These are phyloP conservation scores for Dalbergia cochinchinensis DNA, from an alignment of 306 rosid genomes.

Conservation along the genomic window DNA sequence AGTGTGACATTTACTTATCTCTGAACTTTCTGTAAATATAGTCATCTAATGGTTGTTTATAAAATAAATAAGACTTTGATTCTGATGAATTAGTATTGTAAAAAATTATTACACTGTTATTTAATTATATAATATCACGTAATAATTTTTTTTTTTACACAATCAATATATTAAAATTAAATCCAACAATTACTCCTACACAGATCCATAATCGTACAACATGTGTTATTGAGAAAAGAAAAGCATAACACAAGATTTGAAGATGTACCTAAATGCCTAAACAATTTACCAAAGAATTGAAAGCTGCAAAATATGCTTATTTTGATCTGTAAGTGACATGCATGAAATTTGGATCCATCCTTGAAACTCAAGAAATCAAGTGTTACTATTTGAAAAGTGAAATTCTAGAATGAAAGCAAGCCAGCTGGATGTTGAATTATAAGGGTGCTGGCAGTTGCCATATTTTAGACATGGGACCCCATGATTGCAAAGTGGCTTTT, in stretches of 20 bases:
- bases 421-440: slow-evolving; percentile 60
- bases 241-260: background rate
- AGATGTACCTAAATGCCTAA: slow-evolving; percentile 35
- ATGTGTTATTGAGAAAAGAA: slow-evolving; percentile 2
- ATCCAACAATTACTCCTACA: too few relatives aligned
- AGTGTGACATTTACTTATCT: slow-evolving; percentile 21
- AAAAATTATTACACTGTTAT: too few relatives aligned
- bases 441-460: slow-evolving; percentile 45
- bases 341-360: slow-evolving; percentile 39
- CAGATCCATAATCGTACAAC: background rate
- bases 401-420: slow-evolving; percentile 49
- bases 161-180: too few relatives aligned
- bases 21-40: background rate
- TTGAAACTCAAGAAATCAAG: slow-evolving; percentile 50
- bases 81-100: too few relatives aligned
- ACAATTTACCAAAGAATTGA: slow-evolving; percentile 13
- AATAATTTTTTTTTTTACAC: too few relatives aligned
- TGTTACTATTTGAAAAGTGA: slow-evolving; percentile 41
- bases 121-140: too few relatives aligned
- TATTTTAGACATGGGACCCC: slow-evolving; percentile 45
- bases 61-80: background rate
- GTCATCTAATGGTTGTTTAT: slow-evolving; percentile 13
- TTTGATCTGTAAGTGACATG: slow-evolving; percentile 34
- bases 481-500: slow-evolving; percentile 50
- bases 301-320: slow-evolving; percentile 26